Conservation (phyloP, 768 basidiomycete species). For the Amanita polypyramis region DNA sequence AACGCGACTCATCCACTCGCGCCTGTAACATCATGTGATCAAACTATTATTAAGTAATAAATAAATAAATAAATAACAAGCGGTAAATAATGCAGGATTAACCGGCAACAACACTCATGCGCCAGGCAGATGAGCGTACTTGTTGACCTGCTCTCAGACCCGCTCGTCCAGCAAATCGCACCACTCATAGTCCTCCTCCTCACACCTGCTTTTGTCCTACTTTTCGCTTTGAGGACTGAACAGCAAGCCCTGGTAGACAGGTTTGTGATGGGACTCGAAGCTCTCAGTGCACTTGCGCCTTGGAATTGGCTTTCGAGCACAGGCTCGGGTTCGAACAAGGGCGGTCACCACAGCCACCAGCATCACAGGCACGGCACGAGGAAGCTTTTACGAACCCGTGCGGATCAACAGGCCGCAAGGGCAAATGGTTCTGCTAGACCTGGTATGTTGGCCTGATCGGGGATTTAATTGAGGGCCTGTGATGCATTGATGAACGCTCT, state of each 20-base stretch:
- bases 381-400: slow-evolving; percentile 39
- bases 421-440: slow-evolving; percentile 20
- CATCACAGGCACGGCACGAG: slow-evolving; percentile 36
- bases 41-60: too few species aligned
- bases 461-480: neutral
- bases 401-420: slow-evolving; percentile 45
- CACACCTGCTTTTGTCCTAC: slow-evolving; percentile 40
- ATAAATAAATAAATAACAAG: neutral
- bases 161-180: slow-evolving; percentile 42
- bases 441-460: slow-evolving; percentile 9
- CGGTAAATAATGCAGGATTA: neutral
- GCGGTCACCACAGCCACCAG: slow-evolving; percentile 1
- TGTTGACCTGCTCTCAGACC: slow-evolving; percentile 27
- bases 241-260: slow-evolving; percentile 19
- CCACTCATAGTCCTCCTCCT: slow-evolving; percentile 47
- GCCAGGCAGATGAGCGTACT: slow-evolving; percentile 29
- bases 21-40: neutral
- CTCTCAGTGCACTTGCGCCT: slow-evolving; percentile 40
- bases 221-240: slow-evolving; percentile 23
- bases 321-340: slow-evolving; percentile 8
- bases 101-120: slow-evolving; percentile 24
- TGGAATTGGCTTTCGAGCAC: slow-evolving; percentile 49
- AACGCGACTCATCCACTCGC: too few species aligned
- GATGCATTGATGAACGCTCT: too few species aligned
- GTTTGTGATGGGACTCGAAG: slow-evolving; percentile 46